Percentiles rank a stretch among this genome's conserved stretches.
These are phyloP conservation scores for Syzygium oleosum DNA, from an alignment of 345 rosid genomes.

Conservation along the genomic window DNA sequence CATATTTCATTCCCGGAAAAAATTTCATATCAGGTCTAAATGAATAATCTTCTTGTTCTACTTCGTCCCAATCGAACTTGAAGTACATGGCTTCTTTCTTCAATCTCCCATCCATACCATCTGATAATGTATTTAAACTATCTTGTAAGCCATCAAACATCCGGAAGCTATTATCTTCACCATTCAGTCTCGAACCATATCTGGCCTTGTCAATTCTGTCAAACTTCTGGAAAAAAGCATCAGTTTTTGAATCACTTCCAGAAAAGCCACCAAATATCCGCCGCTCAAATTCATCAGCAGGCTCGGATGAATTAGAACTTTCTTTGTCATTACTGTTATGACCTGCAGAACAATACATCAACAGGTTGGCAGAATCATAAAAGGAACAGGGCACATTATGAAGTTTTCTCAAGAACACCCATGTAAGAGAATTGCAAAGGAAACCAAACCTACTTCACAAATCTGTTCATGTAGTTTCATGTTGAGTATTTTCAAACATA, in stretches of 20 bases:
- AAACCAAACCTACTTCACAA: background rate
- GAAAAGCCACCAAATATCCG: slow-evolving; percentile 15
- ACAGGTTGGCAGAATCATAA: background rate
- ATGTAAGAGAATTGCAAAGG: background rate
- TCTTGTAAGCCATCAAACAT: slow-evolving; percentile 9
- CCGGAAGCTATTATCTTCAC: background rate
- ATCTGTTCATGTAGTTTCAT: background rate
- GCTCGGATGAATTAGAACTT: slow-evolving; percentile 11
- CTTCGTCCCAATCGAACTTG: slow-evolving; percentile 15
- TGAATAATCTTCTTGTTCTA: background rate
- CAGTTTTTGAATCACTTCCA: slow-evolving; percentile 4
- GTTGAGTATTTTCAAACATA: background rate
- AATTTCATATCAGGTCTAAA: slow-evolving; percentile 20
- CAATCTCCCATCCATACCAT: slow-evolving; percentile 26
- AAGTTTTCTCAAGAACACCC: background rate
- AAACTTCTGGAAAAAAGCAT: slow-evolving; percentile 23
- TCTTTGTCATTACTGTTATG: background rate
- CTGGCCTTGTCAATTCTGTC: slow-evolving; percentile 17
- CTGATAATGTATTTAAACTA: slow-evolving; percentile 16
- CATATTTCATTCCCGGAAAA: slow-evolving; percentile 7
- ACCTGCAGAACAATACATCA: background rate
- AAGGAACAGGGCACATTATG: background rate
- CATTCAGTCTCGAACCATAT: background rate
- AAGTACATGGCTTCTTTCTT: slow-evolving; percentile 15
- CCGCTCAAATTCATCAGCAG: slow-evolving; percentile 17